Evolutionary conservation across 345 rosid genomes (phyloP), one percentile per base, ranked within the genome.

Genomic region (Moricandia moricandioides): DNA sequence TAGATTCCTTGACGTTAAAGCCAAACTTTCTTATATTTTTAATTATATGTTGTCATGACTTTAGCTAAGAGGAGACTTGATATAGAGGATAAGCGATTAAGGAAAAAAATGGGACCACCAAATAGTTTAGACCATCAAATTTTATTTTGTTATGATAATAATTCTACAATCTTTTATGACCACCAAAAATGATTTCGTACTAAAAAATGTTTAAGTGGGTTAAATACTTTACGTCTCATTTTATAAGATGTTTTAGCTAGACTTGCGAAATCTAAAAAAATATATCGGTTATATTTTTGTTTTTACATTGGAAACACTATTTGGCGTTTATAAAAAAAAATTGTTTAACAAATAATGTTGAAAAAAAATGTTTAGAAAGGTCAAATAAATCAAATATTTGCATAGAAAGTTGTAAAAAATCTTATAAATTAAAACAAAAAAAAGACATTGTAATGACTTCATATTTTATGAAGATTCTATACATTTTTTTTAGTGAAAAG

Each of bases 1-100:
- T 31, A 63, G 47, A 54, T 70, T 56, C 58, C 80, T 70, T 70
- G 71, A 76, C 71, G 65, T 76, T 21, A 55, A 76, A 76, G 80
- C 70, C 29, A 76, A 54, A 62, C 17, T 43, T 52, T 62, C 26
- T 33, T 6, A 24, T 47, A 30, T 21, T 35, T 59, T 30, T 58
- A 30, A 7, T 65, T 18, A 3, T 65, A 33, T 56, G 33, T 5
- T 16, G 4, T 21, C 9, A 52, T 37, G 43, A 30, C 70, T 72
- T 73, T 54, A 63, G 31, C 6, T 34, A 5, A 61, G 27, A 14
- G 7, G 12, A 60, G 12, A 60, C 18, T 6, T 21, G 21, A 14
- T 14, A 11, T 33, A 59, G 10, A 31, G 0, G 40, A 61, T 17
- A 33, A 61, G 27, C n/a, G 65, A 33, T 17, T 61, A 61, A 31